Evolutionary conservation across 139 green algal species (phyloP), one percentile per base, ranked within the genome.

Genomic region (Chlorella sp.): DNA sequence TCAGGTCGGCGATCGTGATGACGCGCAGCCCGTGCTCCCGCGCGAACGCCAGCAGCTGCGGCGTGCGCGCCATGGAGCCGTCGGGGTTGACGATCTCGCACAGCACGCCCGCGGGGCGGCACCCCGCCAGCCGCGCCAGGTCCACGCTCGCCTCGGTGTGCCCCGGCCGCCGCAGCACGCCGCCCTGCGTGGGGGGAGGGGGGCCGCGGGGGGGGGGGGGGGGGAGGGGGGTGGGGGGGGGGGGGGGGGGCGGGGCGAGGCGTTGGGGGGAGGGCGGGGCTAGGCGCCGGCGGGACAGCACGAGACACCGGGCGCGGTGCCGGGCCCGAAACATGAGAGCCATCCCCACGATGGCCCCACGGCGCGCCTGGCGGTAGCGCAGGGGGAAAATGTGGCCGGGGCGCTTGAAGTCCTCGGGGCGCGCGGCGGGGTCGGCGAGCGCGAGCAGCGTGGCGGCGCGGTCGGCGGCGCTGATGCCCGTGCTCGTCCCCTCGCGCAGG

Each of bases 351-450:
- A n/a, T n/a, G n/a, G n/a, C 25, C 7, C 23, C 40, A 4, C 31
- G 27, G 36, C 73, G 27, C 33, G 68, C 74, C 63, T 75, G 62
- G 0, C 87, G 71, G 36, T 79, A 87, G 31, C 94, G 87, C 62
- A 99, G 85, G 4, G 96, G 96, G 74, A 98, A 98, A 72, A 99
- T 95, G 89, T 99, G 96, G 0, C 96, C 96, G 0, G 96, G 96
- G n/a, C 90, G 81, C 60, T 87, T 88, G 78, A 99, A 95, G 65
- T 97, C 87, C 0, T 74, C 66, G 11, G 91, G 56, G 5, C 53
- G 41, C 11, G 84, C 81, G 2, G 48, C 38, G 2, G 89, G 86
- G 66, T 93, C 77, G 5, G 93, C 91, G 68, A 99, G 81, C 15
- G 82, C 84, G 11, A 84, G 85, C 35, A 99, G 77, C 17, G 96